Evolutionary conservation across 1,284 basidiomycete genomes (phyloP).

Genomic region (Austroboletus niveus): DNA sequence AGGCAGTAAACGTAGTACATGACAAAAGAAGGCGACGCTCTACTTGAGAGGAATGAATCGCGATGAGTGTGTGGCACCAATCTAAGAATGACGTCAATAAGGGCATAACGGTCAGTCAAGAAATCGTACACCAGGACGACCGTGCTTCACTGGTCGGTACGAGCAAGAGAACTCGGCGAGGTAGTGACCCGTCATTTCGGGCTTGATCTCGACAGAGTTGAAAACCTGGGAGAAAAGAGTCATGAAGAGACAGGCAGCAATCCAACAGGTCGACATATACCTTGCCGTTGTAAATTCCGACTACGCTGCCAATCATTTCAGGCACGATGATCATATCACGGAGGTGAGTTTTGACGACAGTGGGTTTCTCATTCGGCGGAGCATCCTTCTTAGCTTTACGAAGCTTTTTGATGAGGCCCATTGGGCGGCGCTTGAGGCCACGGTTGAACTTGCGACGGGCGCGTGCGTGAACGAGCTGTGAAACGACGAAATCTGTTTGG

Average conservation of each 20-base stretch:
- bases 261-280: conserved; percentile 39
- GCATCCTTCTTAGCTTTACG: conserved; percentile 99
- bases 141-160: conserved; percentile 99
- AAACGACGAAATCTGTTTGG: not conserved
- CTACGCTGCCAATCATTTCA: conserved; percentile 98
- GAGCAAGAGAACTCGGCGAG: conserved; percentile 94
- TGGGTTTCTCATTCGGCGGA: conserved; percentile 96
- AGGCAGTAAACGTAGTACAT: conserved; percentile 18
- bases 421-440: conserved; percentile 96
- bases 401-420: conserved; percentile 99
- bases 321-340: conserved; percentile 99
- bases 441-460: conserved; percentile 99
- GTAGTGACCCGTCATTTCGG: conserved; percentile 99
- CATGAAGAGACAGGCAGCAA: not conserved
- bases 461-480: conserved; percentile 95
- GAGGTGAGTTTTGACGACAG: conserved; percentile 98
- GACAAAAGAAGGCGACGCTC: conserved; percentile 10
- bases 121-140: conserved; percentile 84
- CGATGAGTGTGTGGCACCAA: conserved; percentile 85
- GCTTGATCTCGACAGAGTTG: conserved; percentile 98
- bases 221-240: conserved; percentile 60
- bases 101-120: not conserved
- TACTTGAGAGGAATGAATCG: conserved; percentile 64
- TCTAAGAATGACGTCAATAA: conserved; percentile 40
- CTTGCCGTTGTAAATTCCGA: conserved; percentile 98